Evolutionary conservation across 176 grass and related monocot species (phyloP).

Genomic region (Secale cereale): DNA sequence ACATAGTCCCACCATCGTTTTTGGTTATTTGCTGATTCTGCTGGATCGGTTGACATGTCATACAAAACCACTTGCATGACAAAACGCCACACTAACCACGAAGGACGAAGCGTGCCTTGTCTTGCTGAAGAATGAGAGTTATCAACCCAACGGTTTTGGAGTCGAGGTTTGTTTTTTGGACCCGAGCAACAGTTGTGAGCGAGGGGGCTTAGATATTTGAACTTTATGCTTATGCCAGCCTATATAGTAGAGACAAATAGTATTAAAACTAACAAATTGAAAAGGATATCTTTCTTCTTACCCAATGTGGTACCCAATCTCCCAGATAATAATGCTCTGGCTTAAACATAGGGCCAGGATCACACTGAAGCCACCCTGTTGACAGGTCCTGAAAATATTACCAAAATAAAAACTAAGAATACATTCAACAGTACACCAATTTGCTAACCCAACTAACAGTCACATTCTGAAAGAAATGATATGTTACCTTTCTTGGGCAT

Average conservation of each 20-base stretch:
- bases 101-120: background rate
- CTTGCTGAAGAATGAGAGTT: background rate
- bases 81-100: background rate
- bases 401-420: conserved; percentile 11
- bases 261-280: conserved; percentile 11
- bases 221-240: background rate
- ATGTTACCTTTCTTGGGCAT: conserved; percentile 82
- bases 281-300: conserved; percentile 33
- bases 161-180: background rate
- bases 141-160: background rate
- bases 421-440: conserved; percentile 5
- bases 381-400: conserved; percentile 74
- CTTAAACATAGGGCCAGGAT: conserved; percentile 93
- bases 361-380: conserved; percentile 90
- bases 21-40: background rate
- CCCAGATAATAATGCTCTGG: conserved; percentile 54
- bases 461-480: conserved; percentile 15
- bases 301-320: conserved; percentile 62
- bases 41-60: background rate
- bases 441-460: background rate
- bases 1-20: background rate
- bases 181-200: background rate
- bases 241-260: background rate
- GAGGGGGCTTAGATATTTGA: background rate
- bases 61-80: background rate